Conservation (phyloP, 2,329 filamentous ascomycete species). For the Juglanconis sp. region DNA sequence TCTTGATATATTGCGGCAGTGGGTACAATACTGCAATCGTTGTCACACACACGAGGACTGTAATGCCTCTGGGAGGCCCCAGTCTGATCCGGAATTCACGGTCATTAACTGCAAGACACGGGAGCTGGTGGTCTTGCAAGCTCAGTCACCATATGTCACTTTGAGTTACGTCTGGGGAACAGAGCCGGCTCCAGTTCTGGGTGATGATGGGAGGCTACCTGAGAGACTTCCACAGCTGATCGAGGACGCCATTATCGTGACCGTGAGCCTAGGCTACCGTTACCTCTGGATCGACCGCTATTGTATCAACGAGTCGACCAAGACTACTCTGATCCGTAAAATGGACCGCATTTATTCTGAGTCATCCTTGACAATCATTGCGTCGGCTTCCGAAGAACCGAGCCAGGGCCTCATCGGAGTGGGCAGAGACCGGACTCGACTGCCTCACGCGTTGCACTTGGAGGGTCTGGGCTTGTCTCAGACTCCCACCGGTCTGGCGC, state of each 20-base stretch:
- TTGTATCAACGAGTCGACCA: conserved; percentile 27
- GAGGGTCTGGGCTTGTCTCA: conserved; percentile 24
- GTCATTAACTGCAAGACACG: too few species aligned
- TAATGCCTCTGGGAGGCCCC: too few species aligned
- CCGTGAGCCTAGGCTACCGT: conserved; percentile 28
- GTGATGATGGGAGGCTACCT: neutral
- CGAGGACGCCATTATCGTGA: conserved; percentile 18
- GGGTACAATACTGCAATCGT: too few species aligned
- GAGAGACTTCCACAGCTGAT: conserved; percentile 1
- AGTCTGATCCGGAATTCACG: too few species aligned
- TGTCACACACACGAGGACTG: too few species aligned
- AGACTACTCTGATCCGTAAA: conserved; percentile 28
- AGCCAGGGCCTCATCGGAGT: conserved; percentile 34
- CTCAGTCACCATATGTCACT: neutral
- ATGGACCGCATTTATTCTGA: conserved; percentile 38
- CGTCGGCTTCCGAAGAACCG: conserved; percentile 32
- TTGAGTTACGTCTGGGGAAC: conserved; percentile 13
- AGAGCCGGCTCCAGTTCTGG: neutral
- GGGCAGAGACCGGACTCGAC: neutral
- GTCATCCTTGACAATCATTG: conserved; percentile 36
- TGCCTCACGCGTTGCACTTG: too few species aligned
- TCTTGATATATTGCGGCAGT: too few species aligned
- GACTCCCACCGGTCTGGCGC: neutral
- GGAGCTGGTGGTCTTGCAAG: too few species aligned
- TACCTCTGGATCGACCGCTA: conserved; percentile 38